Conservation (phyloP, 2,329 filamentous ascomycete species). For the Monosporascus sp. region DNA sequence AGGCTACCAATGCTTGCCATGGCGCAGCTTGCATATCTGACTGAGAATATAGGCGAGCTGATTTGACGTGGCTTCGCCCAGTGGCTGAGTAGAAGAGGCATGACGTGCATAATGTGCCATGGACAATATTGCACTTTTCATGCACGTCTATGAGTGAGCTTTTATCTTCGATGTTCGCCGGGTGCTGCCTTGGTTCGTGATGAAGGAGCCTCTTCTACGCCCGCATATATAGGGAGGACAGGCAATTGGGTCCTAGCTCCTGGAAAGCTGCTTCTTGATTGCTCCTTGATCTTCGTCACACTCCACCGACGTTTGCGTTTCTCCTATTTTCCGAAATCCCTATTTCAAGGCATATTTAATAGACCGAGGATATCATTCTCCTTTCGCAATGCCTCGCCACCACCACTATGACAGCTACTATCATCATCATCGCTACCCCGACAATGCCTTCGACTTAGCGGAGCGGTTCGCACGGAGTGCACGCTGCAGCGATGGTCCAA, state of each 20-base stretch:
- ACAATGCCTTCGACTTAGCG: slow-evolving; percentile 11
- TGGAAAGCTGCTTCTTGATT: background rate
- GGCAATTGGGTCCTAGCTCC: background rate
- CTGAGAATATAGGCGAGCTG: background rate
- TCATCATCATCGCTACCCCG: slow-evolving; percentile 4
- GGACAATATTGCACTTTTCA: background rate
- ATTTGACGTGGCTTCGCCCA: background rate
- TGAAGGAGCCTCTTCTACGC: background rate
- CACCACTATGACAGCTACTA: slow-evolving; percentile 1
- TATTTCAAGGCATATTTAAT: background rate
- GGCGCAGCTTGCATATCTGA: background rate
- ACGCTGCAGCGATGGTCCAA: slow-evolving; percentile 12
- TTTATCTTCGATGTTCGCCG: too few species aligned
- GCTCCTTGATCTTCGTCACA: background rate
- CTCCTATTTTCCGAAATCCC: too few species aligned
- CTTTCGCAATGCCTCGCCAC: background rate
- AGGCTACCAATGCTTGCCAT: background rate
- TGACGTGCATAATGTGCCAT: background rate
- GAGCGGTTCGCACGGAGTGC: slow-evolving; percentile 10
- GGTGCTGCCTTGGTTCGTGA: too few species aligned
- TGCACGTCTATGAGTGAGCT: background rate
- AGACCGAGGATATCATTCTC: background rate
- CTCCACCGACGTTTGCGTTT: background rate
- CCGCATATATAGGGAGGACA: background rate
- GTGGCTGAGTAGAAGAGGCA: background rate